Evolutionary conservation across 2,329 filamentous ascomycete species (phyloP).

Genomic region (Pseudomassariella vexata): DNA sequence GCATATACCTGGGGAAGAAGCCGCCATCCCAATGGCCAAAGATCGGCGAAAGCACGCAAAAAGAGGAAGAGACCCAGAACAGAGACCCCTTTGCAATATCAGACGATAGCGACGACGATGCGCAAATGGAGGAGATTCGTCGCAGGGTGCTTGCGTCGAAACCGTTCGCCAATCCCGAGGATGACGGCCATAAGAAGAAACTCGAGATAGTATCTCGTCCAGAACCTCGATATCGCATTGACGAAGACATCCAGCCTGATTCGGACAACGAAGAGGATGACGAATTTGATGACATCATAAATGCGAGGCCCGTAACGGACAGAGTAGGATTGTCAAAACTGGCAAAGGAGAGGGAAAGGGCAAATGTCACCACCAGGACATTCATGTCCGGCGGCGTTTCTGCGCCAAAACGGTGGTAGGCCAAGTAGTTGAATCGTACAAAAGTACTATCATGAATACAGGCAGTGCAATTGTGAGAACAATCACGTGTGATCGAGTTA

Average conservation of each 20-base stretch:
- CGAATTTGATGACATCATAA: slow-evolving; percentile 85
- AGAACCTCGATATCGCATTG: slow-evolving; percentile 43
- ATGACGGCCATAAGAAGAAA: slow-evolving; percentile 46
- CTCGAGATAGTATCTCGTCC: slow-evolving; percentile 59
- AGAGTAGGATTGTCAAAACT: slow-evolving; percentile 61
- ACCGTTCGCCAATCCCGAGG: slow-evolving; percentile 64
- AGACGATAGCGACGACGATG: slow-evolving; percentile 66
- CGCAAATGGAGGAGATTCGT: slow-evolving; percentile 86
- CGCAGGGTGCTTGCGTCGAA: slow-evolving; percentile 88
- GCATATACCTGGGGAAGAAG: slow-evolving; percentile 56
- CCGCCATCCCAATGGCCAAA: slow-evolving; percentile 27
- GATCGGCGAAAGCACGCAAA: slow-evolving; percentile 19
- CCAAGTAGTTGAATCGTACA: slow-evolving; percentile 3
- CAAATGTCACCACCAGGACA: slow-evolving; percentile 41
- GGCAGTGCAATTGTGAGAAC: no score
- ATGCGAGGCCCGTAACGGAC: slow-evolving; percentile 85
- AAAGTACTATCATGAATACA: no score
- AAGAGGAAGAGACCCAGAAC: slow-evolving; percentile 38
- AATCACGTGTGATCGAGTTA: no score
- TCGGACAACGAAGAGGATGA: slow-evolving; percentile 56
- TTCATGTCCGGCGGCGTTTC: slow-evolving; percentile 44
- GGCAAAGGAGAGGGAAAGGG: slow-evolving; percentile 47
- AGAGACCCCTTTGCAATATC: slow-evolving; percentile 71
- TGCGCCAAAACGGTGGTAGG: slow-evolving; percentile 43
- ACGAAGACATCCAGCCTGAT: slow-evolving; percentile 65